A percentile compares a stretch with the other conserved stretches of the same genome.
Evolutionary conservation across 2,329 filamentous ascomycete species (phyloP).

Genomic region (Cercospora beticola): DNA sequence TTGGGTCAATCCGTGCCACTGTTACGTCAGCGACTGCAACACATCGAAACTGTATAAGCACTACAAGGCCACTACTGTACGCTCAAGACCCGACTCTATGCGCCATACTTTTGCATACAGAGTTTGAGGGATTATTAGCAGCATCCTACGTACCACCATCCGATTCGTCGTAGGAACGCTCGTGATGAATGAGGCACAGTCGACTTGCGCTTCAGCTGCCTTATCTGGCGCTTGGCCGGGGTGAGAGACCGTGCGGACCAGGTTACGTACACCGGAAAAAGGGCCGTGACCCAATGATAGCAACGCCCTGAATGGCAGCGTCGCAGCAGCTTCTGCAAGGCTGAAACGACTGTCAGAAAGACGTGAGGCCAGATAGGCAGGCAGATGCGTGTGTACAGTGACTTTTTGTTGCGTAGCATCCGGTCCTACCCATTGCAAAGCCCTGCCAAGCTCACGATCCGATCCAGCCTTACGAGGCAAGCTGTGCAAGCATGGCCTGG

Average conservation of each 20-base stretch:
- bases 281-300: background rate
- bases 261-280: constrained; percentile 1
- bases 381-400: background rate
- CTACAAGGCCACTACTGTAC: background rate
- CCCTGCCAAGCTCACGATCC: background rate
- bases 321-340: background rate
- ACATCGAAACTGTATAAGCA: background rate
- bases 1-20: background rate
- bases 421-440: background rate
- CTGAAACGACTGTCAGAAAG: background rate
- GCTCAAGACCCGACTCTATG: background rate
- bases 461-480: background rate
- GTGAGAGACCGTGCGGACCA: background rate
- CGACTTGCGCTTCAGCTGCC: background rate
- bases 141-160: background rate
- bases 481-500: background rate
- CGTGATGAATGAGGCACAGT: background rate
- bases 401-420: background rate
- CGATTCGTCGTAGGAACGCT: background rate
- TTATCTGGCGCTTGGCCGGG: background rate
- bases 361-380: background rate
- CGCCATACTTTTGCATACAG: background rate
- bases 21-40: background rate
- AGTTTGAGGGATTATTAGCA: background rate
- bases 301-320: background rate